Evolutionary conservation across 73 alveolate species (phyloP), one percentile per base, ranked within the genome.

Genomic region (Paramecium sonneborni): DNA sequence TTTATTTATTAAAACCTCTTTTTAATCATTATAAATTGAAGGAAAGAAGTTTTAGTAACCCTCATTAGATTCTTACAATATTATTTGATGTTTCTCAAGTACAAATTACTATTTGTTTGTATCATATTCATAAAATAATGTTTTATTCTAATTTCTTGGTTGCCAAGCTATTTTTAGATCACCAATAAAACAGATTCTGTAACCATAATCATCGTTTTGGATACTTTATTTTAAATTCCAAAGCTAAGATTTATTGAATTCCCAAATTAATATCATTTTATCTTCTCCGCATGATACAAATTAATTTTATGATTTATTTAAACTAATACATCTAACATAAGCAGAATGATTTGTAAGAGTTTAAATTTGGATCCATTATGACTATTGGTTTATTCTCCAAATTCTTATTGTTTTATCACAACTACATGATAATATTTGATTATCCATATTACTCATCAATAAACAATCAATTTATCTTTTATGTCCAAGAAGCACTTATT

Each of bases 281-380:
- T 62, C 84, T 62, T 62, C 84, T 15, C 84, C 44, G 6, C 84
- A 62, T 14, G 84, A 62, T 3, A 62, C 84, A 30, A 62, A 28
- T 30, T 14, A 30, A 32, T 26, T 62, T 30, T 62, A 30, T 12
- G 84, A 62, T 62, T 26, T 62, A 30, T 12, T 62, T 2, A 62
- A 12, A 62, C 84, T 62, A 3, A 62, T 62, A 30, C 84, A 62
- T 7, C 84, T 62, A 12, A 62, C 84, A 62, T 62, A 62, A 26
- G 84, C 84, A 30, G 39, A 30, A 32, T 62, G 84, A 62, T 62
- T 30, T 26, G 44, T 30, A 11, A 62, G 34, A 62, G 8, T 62
- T 12, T 62, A 12, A 12, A 32, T 15, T 30, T 62, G 26, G 5
- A 30, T 11, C 84, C 84, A 62, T 62, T 26, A 30, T 2, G 39